Base-by-base conservation (phyloP, 2,329 filamentous ascomycete species). In the Sclerotinia nivalis region DNA sequence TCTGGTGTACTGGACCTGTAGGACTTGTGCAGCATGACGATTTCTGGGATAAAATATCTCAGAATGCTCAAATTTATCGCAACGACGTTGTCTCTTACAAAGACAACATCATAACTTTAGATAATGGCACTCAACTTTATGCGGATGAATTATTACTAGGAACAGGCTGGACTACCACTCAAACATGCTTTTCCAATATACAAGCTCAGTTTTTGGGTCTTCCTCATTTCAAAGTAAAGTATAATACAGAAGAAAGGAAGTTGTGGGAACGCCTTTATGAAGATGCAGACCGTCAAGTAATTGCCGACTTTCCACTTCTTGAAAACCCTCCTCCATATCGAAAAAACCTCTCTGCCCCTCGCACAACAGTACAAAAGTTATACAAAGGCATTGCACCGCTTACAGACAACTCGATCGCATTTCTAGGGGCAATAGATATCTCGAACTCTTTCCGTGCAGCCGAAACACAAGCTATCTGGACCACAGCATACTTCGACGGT, bases 1-100 rank as follows among this genome's bases (percentile, higher is more conserved):
- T 77, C 50, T 77, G 75, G 76, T 73, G 74, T 62, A 77, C 76
- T 62, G 71, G 73, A 37, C 75, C 76, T 5, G 74, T 73, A 25
- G 76, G 76, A 54, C 73, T 75, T 34, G 72, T 74, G 25, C 74
- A 78, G 64, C 76, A 77, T 54, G 69, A 72, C 28, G 75, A 77
- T 65, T 77, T 78, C 70, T 77, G 73, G 67, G 69, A 75, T 52
- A 73, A 72, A 9, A 72, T 77, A 43, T 73, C 76, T n/a, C 71
- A 76, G 18, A 73, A 75, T 52, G 50, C 56, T 54, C 64, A 45
- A 34, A 45, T 66, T 5, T 43, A 66, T 28, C 54, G 64, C 18
- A 58, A 54, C 7, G 70, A 73, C 50, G 69, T 78, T 56, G 68
- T 72, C 40, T 64, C 55, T 65, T 62, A 62, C 31, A 50, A 31